A percentile compares a stretch with the other conserved stretches of the same genome.
These are phyloP conservation scores for Luvunga scandens DNA, from an alignment of 345 rosid species.

Conservation along the genomic window DNA sequence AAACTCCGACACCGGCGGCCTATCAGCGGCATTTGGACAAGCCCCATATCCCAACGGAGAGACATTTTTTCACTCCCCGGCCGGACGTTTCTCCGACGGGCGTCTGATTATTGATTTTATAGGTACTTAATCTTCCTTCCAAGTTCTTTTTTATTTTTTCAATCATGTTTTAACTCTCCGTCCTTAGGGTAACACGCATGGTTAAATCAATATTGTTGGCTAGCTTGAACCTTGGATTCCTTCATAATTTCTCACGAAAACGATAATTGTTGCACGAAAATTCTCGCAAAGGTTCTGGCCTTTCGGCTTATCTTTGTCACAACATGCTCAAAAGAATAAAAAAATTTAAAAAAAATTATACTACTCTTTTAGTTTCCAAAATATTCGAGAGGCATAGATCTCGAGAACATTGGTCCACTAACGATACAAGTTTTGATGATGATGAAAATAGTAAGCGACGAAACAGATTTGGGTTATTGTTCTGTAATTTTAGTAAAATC, in stretches of 20 bases:
- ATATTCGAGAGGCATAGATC: neutral
- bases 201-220: neutral
- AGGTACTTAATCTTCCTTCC: slow-evolving; percentile 23
- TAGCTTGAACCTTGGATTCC: too few relatives aligned
- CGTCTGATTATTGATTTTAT: slow-evolving; percentile 67
- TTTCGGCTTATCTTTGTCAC: too few relatives aligned
- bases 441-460: too few relatives aligned
- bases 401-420: neutral
- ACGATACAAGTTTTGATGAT: neutral
- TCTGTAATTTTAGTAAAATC: neutral
- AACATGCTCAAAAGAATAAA: too few relatives aligned
- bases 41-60: slow-evolving; percentile 53
- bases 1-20: slow-evolving; percentile 56
- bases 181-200: neutral
- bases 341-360: too few relatives aligned
- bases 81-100: slow-evolving; percentile 70
- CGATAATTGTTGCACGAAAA: neutral
- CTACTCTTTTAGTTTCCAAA: neutral
- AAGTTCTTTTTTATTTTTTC: neutral
- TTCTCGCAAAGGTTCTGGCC: too few relatives aligned
- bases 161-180: too few relatives aligned
- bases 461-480: neutral
- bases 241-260: too few relatives aligned
- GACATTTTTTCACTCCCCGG: slow-evolving; percentile 54
- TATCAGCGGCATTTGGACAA: slow-evolving; percentile 61